Conservation (phyloP, 129 eudicot species). For the Tagetes erecta region DNA sequence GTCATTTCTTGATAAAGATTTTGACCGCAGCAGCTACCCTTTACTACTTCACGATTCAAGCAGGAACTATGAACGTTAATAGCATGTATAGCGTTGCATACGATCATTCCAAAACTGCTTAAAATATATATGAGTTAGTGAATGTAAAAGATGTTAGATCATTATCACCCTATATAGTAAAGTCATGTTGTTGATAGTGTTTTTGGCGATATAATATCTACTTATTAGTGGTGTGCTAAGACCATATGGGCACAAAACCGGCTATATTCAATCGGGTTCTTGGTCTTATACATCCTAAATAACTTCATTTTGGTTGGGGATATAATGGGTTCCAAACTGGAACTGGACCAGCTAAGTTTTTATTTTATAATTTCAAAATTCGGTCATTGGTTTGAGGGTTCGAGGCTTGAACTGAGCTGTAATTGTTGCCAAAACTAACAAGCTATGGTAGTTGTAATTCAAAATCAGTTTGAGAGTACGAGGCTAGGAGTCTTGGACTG, state of each 20-base stretch:
- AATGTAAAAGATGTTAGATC: conserved; percentile 7
- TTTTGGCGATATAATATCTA: neutral
- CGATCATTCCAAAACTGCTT: conserved; percentile 17
- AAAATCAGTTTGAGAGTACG: too few relatives aligned
- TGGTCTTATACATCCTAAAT: neutral
- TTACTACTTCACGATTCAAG: conserved; percentile 42
- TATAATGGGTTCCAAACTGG: neutral
- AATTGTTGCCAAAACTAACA: too few relatives aligned
- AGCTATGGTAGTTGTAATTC: neutral
- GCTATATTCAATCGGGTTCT: neutral
- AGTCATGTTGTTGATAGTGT: conserved; percentile 1
- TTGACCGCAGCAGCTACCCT: conserved; percentile 25
- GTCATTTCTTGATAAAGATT: conserved; percentile 26
- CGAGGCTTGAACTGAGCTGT: too few relatives aligned
- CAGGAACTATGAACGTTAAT: conserved; percentile 15
- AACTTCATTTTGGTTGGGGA: neutral
- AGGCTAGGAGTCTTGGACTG: too few relatives aligned
- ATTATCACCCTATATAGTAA: neutral
- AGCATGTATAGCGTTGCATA: conserved; percentile 1
- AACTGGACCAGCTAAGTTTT: neutral
- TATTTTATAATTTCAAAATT: neutral
- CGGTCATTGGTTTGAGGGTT: neutral
- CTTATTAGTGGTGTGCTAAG: neutral
- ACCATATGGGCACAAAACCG: neutral
- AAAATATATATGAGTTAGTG: conserved; percentile 15